Conservation (phyloP, 1,284 basidiomycete genomes). For the Boletus nobilissimus region DNA sequence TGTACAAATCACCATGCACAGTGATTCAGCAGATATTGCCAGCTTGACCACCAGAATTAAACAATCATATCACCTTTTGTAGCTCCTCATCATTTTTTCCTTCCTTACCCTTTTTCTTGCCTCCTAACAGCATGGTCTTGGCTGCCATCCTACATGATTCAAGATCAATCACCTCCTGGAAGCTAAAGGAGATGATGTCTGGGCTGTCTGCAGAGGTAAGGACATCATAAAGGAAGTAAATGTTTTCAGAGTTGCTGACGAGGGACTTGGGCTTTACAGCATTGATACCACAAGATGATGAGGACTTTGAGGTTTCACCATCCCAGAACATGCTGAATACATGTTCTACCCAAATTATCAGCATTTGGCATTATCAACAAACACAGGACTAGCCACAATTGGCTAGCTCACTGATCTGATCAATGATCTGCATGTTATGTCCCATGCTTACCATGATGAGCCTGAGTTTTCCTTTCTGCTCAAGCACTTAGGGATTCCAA, state of each 20-base stretch:
- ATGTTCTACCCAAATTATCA: conserved; percentile 59
- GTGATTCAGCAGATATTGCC: conserved; percentile 72
- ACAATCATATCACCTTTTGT: conserved; percentile 89
- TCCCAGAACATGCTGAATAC: conserved; percentile 86
- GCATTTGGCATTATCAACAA: conserved; percentile 33
- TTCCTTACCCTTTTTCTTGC: conserved; percentile 71
- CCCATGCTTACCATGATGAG: conserved; percentile 85
- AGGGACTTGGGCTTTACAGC: conserved; percentile 85
- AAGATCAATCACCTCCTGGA: conserved; percentile 96
- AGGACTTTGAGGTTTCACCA: conserved; percentile 82
- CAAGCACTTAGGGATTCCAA: conserved; percentile 79
- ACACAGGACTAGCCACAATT: too few species aligned
- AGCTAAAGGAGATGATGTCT: conserved; percentile 92
- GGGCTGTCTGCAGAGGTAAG: conserved; percentile 78
- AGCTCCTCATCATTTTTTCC: conserved; percentile 79
- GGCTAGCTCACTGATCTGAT: conserved; percentile 91
- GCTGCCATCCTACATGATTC: conserved; percentile 92
- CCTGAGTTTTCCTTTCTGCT: conserved; percentile 70
- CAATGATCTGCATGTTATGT: conserved; percentile 77
- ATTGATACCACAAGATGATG: conserved; percentile 93
- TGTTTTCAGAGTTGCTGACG: conserved; percentile 67
- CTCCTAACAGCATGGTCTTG: conserved; percentile 84
- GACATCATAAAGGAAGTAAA: conserved; percentile 77
- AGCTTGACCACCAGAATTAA: conserved; percentile 78
- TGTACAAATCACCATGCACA: conserved; percentile 84